Conservation (phyloP, 139 green algal genomes). For the Yamagishiella unicocca region DNA sequence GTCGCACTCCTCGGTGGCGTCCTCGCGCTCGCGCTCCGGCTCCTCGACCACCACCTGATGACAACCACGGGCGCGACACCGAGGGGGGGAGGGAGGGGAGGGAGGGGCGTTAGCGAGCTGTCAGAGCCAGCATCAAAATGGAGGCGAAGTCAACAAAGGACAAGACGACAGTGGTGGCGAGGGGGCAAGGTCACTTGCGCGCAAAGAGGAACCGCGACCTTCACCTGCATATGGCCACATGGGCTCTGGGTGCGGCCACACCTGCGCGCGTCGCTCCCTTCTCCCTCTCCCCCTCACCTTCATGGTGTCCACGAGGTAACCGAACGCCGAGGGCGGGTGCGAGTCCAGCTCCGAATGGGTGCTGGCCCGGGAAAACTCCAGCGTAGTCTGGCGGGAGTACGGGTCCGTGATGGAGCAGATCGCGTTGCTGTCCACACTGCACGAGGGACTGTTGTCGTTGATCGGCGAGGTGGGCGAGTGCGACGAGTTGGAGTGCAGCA, state of each 20-base stretch:
- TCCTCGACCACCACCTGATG: constrained; percentile 43
- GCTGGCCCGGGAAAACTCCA: constrained; percentile 6
- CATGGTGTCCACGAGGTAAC: constrained; percentile 6
- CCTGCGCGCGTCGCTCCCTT: not conserved
- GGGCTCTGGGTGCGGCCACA: too few relatives aligned
- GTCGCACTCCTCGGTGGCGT: constrained; percentile 27
- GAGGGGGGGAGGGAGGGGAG: not conserved
- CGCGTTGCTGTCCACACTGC: constrained; percentile 14
- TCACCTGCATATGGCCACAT: too few relatives aligned
- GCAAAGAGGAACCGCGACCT: too few relatives aligned
- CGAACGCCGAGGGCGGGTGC: not conserved
- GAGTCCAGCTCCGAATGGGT: constrained; percentile 23
- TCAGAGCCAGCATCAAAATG: too few relatives aligned
- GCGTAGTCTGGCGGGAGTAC: constrained; percentile 17
- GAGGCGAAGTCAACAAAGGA: too few relatives aligned
- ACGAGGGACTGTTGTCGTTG: constrained; percentile 1
- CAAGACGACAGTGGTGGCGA: too few relatives aligned
- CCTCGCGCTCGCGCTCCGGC: constrained; percentile 33
- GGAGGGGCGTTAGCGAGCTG: too few relatives aligned
- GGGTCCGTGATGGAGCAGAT: not conserved
- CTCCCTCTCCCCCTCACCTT: not conserved
- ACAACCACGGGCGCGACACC: too few relatives aligned
- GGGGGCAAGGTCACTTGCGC: too few relatives aligned
- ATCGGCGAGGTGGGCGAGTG: constrained; percentile 16
- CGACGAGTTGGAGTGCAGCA: not conserved